A percentile compares a stretch with the other conserved stretches of the same genome.
These are phyloP conservation scores for Pleomassaria siparia DNA, from an alignment of 2,329 filamentous ascomycete species.

Conservation along the genomic window DNA sequence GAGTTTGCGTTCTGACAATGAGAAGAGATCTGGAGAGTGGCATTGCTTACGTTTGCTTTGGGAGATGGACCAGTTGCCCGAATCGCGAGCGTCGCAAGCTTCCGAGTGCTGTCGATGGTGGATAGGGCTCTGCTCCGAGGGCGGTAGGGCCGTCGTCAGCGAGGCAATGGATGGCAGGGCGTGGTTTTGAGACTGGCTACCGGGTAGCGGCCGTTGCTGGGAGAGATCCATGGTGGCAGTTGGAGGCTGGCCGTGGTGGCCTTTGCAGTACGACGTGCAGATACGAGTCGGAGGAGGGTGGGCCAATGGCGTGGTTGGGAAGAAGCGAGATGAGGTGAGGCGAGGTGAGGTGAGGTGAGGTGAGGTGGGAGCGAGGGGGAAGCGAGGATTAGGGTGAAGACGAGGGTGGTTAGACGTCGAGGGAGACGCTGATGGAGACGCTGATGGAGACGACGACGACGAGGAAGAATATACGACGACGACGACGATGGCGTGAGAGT, in stretches of 20 bases:
- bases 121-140: conserved; percentile 36
- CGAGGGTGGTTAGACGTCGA: background rate
- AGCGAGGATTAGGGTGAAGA: background rate
- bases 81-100: conserved; percentile 57
- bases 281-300: background rate
- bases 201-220: conserved; percentile 27
- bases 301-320: conserved; percentile 24
- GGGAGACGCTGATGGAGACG: background rate
- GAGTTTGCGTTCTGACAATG: background rate
- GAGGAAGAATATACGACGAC: conserved; percentile 2
- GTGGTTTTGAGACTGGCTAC: conserved; percentile 33
- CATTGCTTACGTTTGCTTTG: conserved; percentile 55
- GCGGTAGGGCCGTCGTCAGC: conserved; percentile 36
- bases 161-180: conserved; percentile 43
- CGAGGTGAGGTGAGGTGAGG: background rate
- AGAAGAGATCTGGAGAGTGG: conserved; percentile 3
- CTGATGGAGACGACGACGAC: background rate
- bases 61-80: conserved; percentile 60
- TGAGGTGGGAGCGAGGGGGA: background rate
- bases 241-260: conserved; percentile 8
- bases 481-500: background rate
- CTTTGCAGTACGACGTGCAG: conserved; percentile 16
- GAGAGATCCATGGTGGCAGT: conserved; percentile 32
- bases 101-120: conserved; percentile 37
- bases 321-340: conserved; percentile 1